Base-by-base conservation (phyloP, 306 rosid genomes). In the Sesbania bispinosa region DNA sequence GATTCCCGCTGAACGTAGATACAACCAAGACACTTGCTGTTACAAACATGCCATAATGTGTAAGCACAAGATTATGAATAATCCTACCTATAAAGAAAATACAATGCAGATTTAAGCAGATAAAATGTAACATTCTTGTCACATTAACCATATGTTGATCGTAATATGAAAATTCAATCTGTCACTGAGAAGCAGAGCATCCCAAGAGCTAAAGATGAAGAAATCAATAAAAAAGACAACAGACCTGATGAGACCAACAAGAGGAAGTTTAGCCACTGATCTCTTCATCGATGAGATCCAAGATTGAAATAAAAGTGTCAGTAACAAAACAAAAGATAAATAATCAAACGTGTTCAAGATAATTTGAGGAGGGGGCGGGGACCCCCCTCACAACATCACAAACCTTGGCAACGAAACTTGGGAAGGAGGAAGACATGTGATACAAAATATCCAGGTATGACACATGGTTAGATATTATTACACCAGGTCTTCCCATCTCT, bases 391-490 rank as follows among this genome's bases (percentile, higher is more conserved):
- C 46, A 48, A 23, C 46, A 55, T 50, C 50, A 75, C 89, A 67
- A 39, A 93, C 98, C 98, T 94, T 94, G 5, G 98, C 98, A 83
- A 94, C 97, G 15, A 94, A 94, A 84, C 98, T 94, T 33, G 98
- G 96, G 81, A 94, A 94, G 0, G 90, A 85, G 66, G 83, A 80
- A 73, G 88, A 89, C 90, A 75, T 78, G 75, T 94, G 97, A 84
- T 88, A 90, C 90, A 94, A 84, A 74, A 85, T 86, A 83, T 94
- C 98, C 81, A 94, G 58, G 84, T 94, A 85, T 3, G 98, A 94
- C 10, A 94, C 88, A 29, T 94, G 98, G 73, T 94, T 94, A 38
- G 96, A 87, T 85, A 94, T 81, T 42, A 94, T 87, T 30, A 87
- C 97, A 30, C 95, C 97, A 7, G 92, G 86, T 70, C 89, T 84